Base-by-base conservation (phyloP, 2,329 filamentous ascomycete species). In the Rutstroemia sp. region DNA sequence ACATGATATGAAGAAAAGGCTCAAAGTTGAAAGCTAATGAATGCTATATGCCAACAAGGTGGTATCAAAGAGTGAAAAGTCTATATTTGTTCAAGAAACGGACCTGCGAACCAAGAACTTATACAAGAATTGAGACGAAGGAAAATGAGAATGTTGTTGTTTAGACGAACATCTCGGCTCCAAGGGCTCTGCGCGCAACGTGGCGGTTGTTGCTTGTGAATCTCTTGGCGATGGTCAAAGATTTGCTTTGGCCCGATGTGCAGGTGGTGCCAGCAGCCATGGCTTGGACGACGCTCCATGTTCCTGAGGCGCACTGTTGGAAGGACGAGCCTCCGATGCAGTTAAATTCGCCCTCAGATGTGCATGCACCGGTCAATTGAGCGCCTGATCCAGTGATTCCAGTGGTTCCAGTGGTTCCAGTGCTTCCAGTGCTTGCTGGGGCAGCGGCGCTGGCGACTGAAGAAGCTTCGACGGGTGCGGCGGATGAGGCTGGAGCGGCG, bases 221-320 rank as follows among this genome's bases (percentile, higher is more conserved):
- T 54, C 44, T 48, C 51, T 48, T 54, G 16, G 61, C 63, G 62
- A 80, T 72, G 19, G 66, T 68, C 30, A 81, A 67, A 0, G 68
- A 60, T 6, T 68, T 62, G 2, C 71, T 69, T 57, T 77, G 67
- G 0, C 79, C 79, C 0, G 63, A 52, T 1, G 65, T 64, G 66
- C 80, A 83, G 0, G 57, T 62, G 0, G 76, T 78, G 1, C 80
- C 80, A 0, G 67, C 63, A 0, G 80, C 74, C 12, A 82, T 63
- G 0, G 60, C 44, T 58, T 74, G 72, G 2, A 68, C 55, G 0
- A 69, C 63, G 2, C 78, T 78, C 80, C 80, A 83, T 0, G 61
- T 39, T 8, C 80, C 79, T 2, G 73, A 76, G 7, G 73, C 80
- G 57, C 80, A 83, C 48, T 78, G 78, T 67, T 82, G 79, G 74